phyloP scores from a whole-genome alignment of 2,329 filamentous ascomycete genomes.

The Lecanicillium sp. region DNA sequence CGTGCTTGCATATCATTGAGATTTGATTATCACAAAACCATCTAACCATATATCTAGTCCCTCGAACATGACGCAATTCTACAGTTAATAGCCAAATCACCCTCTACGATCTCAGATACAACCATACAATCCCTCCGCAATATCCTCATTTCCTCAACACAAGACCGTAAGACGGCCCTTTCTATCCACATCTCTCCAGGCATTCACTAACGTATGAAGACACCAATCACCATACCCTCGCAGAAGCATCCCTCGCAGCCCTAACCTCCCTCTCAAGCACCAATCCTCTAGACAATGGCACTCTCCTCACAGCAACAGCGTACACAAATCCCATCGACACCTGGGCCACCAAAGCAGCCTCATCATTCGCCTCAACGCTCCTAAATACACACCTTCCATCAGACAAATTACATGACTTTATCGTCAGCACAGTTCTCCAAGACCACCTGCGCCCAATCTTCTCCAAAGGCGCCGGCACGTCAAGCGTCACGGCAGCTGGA shows the following conservation, averaged over 20 bases:
- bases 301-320: constrained; percentile 23
- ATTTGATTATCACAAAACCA: neutral
- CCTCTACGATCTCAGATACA: too few species aligned
- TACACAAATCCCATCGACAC: constrained; percentile 21
- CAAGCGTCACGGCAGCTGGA: constrained; percentile 23
- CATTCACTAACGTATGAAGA: too few species aligned
- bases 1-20: neutral
- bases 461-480: constrained; percentile 45
- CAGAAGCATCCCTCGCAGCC: constrained; percentile 19
- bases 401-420: constrained; percentile 24
- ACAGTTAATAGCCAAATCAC: too few species aligned
- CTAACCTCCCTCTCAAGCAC: constrained; percentile 16
- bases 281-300: constrained; percentile 9
- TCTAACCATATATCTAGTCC: neutral
- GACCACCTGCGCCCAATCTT: constrained; percentile 61
- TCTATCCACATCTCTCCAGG: too few species aligned
- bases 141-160: too few species aligned
- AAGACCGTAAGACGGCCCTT: too few species aligned
- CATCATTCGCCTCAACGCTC: constrained; percentile 21
- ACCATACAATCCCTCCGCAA: too few species aligned
- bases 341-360: constrained; percentile 29
- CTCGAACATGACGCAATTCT: constrained; percentile 1
- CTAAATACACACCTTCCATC: constrained; percentile 19
- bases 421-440: constrained; percentile 50
- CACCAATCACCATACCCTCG: neutral